These are phyloP conservation scores for Ampelocalamus luodianensis DNA, from an alignment of 176 grass and related monocot genomes.

Conservation along the genomic window DNA sequence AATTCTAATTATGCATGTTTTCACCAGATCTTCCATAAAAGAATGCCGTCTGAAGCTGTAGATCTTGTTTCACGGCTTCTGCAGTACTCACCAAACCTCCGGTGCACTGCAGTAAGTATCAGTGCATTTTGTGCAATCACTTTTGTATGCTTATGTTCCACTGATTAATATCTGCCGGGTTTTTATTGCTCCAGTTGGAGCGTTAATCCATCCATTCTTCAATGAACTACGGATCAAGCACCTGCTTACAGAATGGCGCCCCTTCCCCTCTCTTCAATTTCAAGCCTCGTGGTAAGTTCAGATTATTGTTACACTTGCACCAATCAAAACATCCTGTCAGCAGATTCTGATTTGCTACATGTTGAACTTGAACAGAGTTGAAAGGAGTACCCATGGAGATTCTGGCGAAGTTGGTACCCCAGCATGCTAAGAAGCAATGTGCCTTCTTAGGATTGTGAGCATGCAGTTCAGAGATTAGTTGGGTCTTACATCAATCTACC, in stretches of 20 bases:
- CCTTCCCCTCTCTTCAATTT: slow-evolving; percentile 84
- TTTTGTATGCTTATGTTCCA: neutral
- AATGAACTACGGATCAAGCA: slow-evolving; percentile 69
- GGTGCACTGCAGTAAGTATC: slow-evolving; percentile 81
- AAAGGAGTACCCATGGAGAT: slow-evolving; percentile 64
- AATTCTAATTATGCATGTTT: slow-evolving; percentile 38
- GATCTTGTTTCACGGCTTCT: slow-evolving; percentile 92
- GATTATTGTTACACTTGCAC: slow-evolving; percentile 16
- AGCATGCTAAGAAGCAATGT: slow-evolving; percentile 62
- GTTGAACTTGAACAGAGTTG: slow-evolving; percentile 60
- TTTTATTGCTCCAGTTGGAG: slow-evolving; percentile 66
- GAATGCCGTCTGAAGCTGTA: slow-evolving; percentile 93
- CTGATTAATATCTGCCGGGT: neutral
- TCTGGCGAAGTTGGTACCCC: slow-evolving; percentile 71
- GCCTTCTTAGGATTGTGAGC: slow-evolving; percentile 15
- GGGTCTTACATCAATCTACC: neutral
- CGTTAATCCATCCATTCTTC: slow-evolving; percentile 81
- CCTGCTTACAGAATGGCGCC: slow-evolving; percentile 74
- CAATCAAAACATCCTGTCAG: neutral
- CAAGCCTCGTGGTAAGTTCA: slow-evolving; percentile 72
- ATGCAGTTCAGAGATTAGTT: neutral
- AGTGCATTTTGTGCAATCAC: neutral
- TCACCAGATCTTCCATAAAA: slow-evolving; percentile 82
- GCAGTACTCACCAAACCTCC: slow-evolving; percentile 88
- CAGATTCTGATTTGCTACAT: slow-evolving; percentile 39